phyloP scores from a whole-genome alignment of 2,329 filamentous ascomycete genomes.

The Diplodia scrobiculata region DNA sequence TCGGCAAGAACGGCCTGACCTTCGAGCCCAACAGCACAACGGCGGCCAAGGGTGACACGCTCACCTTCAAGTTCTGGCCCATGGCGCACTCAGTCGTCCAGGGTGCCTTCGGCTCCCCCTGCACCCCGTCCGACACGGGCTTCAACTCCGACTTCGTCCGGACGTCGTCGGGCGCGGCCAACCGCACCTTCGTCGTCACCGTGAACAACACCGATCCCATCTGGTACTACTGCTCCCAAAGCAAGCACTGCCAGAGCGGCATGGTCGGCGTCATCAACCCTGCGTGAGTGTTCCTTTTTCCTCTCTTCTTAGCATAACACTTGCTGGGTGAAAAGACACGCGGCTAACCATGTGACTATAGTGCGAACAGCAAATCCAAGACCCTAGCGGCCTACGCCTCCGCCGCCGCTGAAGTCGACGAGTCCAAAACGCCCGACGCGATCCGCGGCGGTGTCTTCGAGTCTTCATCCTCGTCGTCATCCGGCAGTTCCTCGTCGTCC shows the following conservation, averaged over 20 bases:
- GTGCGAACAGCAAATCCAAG: conserved; percentile 31
- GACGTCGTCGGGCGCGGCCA: conserved; percentile 34
- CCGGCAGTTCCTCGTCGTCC: conserved; percentile 25
- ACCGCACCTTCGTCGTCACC: conserved; percentile 39
- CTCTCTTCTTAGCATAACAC: background rate
- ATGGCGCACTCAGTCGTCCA: conserved; percentile 47
- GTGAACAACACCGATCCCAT: conserved; percentile 45
- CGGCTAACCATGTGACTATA: background rate
- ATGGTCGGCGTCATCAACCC: conserved; percentile 48
- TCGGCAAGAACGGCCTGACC: conserved; percentile 38
- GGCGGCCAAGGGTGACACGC: conserved; percentile 43
- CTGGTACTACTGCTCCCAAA: conserved; percentile 48
- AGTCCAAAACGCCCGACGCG: conserved; percentile 35
- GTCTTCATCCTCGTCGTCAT: conserved; percentile 31
- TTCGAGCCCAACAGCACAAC: conserved; percentile 43
- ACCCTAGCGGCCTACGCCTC: conserved; percentile 35
- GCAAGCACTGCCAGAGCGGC: conserved; percentile 43
- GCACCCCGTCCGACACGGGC: conserved; percentile 39
- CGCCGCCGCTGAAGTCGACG: conserved; percentile 33
- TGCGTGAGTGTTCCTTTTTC: conserved; percentile 36
- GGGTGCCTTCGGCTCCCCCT: conserved; percentile 41
- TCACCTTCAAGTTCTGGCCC: conserved; percentile 46
- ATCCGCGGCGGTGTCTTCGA: conserved; percentile 35
- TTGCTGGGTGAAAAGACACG: too few relatives aligned
- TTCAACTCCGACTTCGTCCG: conserved; percentile 47